phyloP scores from a whole-genome alignment of 148 eudicot genomes.

The Diospyros kaki region DNA sequence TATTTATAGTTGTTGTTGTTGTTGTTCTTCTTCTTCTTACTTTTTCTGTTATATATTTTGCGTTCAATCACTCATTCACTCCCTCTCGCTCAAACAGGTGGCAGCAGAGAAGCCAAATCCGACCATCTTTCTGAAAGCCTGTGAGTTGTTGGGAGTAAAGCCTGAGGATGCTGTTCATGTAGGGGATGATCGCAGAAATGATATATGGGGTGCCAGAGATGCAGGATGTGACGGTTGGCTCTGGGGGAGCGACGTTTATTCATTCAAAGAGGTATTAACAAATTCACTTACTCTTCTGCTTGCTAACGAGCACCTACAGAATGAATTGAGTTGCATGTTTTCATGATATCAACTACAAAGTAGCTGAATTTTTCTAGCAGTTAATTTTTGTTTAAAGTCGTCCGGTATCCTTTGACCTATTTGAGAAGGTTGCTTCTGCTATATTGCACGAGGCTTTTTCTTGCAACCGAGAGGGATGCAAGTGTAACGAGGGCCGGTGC shows the following conservation, averaged over 20 bases:
- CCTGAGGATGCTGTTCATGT: constrained; percentile 98
- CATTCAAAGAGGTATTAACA: constrained; percentile 76
- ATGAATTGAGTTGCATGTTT: too few relatives aligned
- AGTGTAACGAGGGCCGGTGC: too few relatives aligned
- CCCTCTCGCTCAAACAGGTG: constrained; percentile 44
- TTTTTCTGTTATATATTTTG: too few relatives aligned
- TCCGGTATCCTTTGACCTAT: not conserved
- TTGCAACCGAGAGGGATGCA: not conserved
- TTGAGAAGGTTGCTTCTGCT: not conserved
- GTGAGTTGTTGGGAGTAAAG: constrained; percentile 73
- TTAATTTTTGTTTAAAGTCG: not conserved
- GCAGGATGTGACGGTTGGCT: constrained; percentile 99
- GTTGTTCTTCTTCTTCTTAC: not conserved
- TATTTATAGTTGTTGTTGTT: not conserved
- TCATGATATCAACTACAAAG: too few relatives aligned
- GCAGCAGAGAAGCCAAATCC: constrained; percentile 99
- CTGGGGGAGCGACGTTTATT: constrained; percentile 93
- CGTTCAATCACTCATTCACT: not conserved
- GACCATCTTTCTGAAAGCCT: constrained; percentile 85
- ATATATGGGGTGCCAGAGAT: constrained; percentile 97
- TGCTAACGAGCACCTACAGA: too few relatives aligned
- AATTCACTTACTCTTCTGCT: not conserved
- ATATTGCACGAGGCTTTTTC: not conserved
- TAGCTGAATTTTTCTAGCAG: too few relatives aligned
- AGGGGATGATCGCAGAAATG: constrained; percentile 97